These are phyloP conservation scores for Cyathus striatus DNA, from an alignment of 768 basidiomycete genomes.

Conservation along the genomic window DNA sequence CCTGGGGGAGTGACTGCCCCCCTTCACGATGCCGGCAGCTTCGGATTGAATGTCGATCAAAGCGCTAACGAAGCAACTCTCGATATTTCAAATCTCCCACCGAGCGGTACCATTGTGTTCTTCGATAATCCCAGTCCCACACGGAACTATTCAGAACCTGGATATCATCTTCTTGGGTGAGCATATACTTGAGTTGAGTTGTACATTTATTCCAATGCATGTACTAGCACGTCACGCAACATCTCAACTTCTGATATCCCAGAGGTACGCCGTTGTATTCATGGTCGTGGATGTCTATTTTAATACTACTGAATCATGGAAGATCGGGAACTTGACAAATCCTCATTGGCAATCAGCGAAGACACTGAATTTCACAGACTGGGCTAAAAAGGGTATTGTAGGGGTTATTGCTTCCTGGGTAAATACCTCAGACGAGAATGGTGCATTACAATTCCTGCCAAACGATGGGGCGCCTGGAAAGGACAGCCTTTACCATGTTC, in stretches of 20 bases:
- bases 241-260: conserved; percentile 14
- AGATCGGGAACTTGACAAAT: conserved; percentile 24
- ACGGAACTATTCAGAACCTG: conserved; percentile 19
- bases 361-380: conserved; percentile 15
- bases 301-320: background rate
- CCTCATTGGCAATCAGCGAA: conserved; percentile 25
- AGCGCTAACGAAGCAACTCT: conserved; percentile 10
- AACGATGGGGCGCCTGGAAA: conserved; percentile 18
- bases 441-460: conserved; percentile 21
- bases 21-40: conserved; percentile 19
- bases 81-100: conserved; percentile 12
- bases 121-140: conserved; percentile 27
- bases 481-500: conserved; percentile 20
- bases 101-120: conserved; percentile 16
- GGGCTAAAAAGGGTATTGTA: conserved; percentile 14
- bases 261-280: conserved; percentile 11
- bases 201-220: background rate
- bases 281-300: background rate
- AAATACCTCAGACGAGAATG: conserved; percentile 20
- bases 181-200: conserved; percentile 3
- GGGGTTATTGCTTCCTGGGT: conserved; percentile 23
- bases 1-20: conserved; percentile 18
- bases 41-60: conserved; percentile 12
- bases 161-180: conserved; percentile 21
- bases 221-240: conserved; percentile 15